Conservation (phyloP, 495 filamentous ascomycete species). For the Xylaria nigripes region DNA sequence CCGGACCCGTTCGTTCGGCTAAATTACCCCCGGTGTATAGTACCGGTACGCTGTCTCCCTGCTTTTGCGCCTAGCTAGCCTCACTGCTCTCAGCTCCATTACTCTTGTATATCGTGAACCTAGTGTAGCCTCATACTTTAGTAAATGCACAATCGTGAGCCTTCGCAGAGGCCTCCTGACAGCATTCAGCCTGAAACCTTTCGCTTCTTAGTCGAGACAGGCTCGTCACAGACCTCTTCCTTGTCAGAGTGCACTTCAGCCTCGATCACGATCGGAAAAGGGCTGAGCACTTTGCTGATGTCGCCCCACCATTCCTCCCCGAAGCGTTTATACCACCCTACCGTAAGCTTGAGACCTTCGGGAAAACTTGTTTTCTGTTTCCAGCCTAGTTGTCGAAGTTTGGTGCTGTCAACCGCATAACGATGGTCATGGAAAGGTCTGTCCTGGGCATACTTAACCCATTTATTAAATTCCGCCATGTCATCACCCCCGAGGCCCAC, state of each 20-base stretch:
- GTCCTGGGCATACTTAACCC: slow-evolving; percentile 58
- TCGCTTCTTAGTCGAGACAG: slow-evolving; percentile 28
- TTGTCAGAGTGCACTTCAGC: slow-evolving; percentile 41
- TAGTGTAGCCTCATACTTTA: slow-evolving; percentile 27
- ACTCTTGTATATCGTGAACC: slow-evolving; percentile 2
- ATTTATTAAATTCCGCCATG: slow-evolving; percentile 39
- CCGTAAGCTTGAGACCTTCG: slow-evolving; percentile 55
- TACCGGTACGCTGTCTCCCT: neutral
- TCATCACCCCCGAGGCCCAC: slow-evolving; percentile 38
- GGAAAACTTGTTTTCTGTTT: slow-evolving; percentile 51
- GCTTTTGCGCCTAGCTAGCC: neutral
- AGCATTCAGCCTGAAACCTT: slow-evolving; percentile 45
- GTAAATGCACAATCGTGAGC: slow-evolving; percentile 28
- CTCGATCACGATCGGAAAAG: slow-evolving; percentile 49
- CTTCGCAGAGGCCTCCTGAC: slow-evolving; percentile 4
- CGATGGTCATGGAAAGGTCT: slow-evolving; percentile 66
- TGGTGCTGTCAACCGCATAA: slow-evolving; percentile 60
- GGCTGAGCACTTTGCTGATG: slow-evolving; percentile 53
- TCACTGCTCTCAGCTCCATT: neutral
- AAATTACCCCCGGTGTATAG: neutral
- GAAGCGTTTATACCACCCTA: slow-evolving; percentile 60
- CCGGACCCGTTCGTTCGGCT: neutral
- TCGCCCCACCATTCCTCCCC: slow-evolving; percentile 66
- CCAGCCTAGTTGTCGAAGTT: slow-evolving; percentile 60
- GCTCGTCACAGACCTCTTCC: slow-evolving; percentile 41